Evolutionary conservation across 495 filamentous ascomycete genomes (phyloP), one percentile per base, ranked within the genome.

Genomic region (Aspergillus indologenus): DNA sequence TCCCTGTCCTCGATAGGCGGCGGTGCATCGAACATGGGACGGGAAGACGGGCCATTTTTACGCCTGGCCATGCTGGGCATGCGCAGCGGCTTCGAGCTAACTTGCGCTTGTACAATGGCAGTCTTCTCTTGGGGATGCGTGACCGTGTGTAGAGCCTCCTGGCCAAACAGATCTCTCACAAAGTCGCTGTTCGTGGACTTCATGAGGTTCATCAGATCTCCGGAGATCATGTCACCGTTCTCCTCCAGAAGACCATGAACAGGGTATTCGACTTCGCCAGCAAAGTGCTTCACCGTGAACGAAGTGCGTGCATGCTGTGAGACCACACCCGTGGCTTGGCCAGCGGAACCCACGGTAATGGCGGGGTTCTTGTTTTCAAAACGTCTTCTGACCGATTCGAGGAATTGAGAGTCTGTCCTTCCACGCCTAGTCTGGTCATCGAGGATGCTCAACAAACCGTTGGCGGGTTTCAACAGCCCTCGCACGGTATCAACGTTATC

Each of bases 261-360:
- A 26, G 90, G 85, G 65, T 98, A 98, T 56, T 98, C 94, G n/a
- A 98, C 89, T 70, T 97, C 93, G 23, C 92, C 94, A 47, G 92
- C 92, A 68, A 92, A 98, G 73, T 98, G 94, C 65, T 89, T 92
- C 58, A 98, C 85, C 1, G 91, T 91, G 71, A 97, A 97, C 17
- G 84, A 83, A 9, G 91, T 87, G 0, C 85, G 80, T 1, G 83
- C 81, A 63, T 89, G 90, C 56, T 88, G 83, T 1, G 92, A 89
- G n/a, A 85, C 74, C 72, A 93, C 93, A 63, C 92, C 91, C 73
- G 85, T 89, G 47, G 90, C 89, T 3, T 88, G 87, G 57, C 83
- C 88, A 2, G 87, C 72, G 31, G 79, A 81, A 26, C 85, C 85
- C 1, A 94, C 90, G 11, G 81, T 75, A 59, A 98, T 96, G 53